Conservation (phyloP, 208 protist species). For the Wallacemonas collosoma region DNA sequence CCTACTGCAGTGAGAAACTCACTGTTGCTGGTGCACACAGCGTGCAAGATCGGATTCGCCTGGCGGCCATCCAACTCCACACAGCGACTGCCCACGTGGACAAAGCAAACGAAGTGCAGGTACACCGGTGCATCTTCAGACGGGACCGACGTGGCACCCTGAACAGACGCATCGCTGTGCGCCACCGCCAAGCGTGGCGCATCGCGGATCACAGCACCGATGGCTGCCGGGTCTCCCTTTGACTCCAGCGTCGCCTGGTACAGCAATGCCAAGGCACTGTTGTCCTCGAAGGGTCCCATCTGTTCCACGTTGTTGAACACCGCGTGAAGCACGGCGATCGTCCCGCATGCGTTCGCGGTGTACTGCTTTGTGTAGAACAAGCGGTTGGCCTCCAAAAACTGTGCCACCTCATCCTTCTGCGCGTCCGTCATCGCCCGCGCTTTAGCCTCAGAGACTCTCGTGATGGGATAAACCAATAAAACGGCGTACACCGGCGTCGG, state of each 20-base stretch:
- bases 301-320: slow-evolving; percentile 90
- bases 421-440: not conserved
- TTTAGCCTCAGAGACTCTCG: slow-evolving; percentile 31
- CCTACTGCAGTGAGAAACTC: slow-evolving; percentile 75
- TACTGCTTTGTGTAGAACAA: slow-evolving; percentile 94
- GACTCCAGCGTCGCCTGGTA: too few relatives aligned
- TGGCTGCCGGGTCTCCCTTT: too few relatives aligned
- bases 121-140: slow-evolving; percentile 72
- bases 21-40: slow-evolving; percentile 46
- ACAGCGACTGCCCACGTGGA: slow-evolving; percentile 75
- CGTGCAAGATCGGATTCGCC: slow-evolving; percentile 80
- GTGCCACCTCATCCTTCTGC: slow-evolving; percentile 41
- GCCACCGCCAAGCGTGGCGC: slow-evolving; percentile 36
- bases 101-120: slow-evolving; percentile 96
- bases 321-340: slow-evolving; percentile 93
- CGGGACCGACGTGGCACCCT: slow-evolving; percentile 73
- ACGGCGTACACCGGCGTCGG: slow-evolving; percentile 89
- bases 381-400: slow-evolving; percentile 40
- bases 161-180: slow-evolving; percentile 60
- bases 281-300: slow-evolving; percentile 42
- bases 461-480: slow-evolving; percentile 93
- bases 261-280: slow-evolving; percentile 38
- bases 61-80: slow-evolving; percentile 96
- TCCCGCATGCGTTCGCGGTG: slow-evolving; percentile 95
- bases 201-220: slow-evolving; percentile 52